Conservation (phyloP, 495 filamentous ascomycete genomes). For the Penicillium chermesinum region DNA sequence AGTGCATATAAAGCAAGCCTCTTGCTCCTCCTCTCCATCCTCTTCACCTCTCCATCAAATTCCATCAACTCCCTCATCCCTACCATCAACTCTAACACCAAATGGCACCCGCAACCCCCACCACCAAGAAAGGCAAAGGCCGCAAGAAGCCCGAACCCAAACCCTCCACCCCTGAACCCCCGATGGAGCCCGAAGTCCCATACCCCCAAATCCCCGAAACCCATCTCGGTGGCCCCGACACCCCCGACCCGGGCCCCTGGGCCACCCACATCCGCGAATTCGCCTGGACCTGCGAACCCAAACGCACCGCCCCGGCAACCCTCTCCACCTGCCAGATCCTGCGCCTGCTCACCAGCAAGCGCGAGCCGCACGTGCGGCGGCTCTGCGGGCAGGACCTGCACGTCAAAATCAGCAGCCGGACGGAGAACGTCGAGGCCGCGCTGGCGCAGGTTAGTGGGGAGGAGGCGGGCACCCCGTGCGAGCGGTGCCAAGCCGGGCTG, state of each 20-base stretch:
- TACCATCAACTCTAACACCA: not conserved
- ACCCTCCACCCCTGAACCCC: too few species aligned
- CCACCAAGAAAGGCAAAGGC: not conserved
- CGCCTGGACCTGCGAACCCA: not conserved
- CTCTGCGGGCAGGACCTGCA: not conserved
- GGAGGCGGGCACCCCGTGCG: not conserved
- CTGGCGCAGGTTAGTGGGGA: not conserved
- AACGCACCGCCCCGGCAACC: too few species aligned
- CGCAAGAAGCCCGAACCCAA: not conserved
- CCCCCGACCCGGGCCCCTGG: not conserved
- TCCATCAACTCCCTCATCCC: not conserved
- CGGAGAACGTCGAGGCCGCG: not conserved
- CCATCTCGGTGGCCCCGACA: not conserved
- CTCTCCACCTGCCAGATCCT: not conserved
- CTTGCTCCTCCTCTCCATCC: too few species aligned
- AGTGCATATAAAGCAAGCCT: too few species aligned
- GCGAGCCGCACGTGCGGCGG: not conserved
- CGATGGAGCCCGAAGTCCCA: too few species aligned
- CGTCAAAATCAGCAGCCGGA: not conserved
- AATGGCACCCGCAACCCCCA: not conserved
- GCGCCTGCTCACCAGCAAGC: not conserved
- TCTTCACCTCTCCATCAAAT: too few species aligned
- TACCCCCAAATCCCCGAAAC: not conserved
- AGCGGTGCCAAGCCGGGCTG: not conserved
- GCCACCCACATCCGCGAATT: not conserved